Conservation (phyloP, 345 rosid genomes). For the Balakata baccata region DNA sequence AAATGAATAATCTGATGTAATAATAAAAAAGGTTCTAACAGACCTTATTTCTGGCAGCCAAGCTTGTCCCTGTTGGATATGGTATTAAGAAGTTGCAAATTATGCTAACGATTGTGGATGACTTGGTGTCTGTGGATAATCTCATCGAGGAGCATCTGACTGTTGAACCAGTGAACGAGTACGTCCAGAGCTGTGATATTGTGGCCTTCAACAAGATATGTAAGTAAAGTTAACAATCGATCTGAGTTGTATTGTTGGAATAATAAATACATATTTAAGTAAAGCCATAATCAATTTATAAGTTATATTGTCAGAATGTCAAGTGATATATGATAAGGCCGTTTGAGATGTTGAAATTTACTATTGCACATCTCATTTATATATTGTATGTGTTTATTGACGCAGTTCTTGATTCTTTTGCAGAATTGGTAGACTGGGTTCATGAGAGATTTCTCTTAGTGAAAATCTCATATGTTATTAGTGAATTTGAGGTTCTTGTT, state of each 20-base stretch:
- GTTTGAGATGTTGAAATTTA: too few species aligned
- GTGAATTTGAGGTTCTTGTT: too few species aligned
- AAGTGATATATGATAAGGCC: too few species aligned
- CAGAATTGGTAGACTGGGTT: too few species aligned
- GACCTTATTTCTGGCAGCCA: slow-evolving; percentile 35
- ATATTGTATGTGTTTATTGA: too few species aligned
- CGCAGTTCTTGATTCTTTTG: too few species aligned
- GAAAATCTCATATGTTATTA: too few species aligned
- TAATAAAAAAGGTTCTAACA: not conserved
- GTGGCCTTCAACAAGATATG: slow-evolving; percentile 91
- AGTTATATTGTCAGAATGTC: too few species aligned
- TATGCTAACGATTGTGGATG: slow-evolving; percentile 79
- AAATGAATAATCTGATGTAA: not conserved
- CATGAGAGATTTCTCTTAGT: too few species aligned
- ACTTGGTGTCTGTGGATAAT: slow-evolving; percentile 67
- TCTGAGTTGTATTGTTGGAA: not conserved
- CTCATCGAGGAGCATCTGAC: slow-evolving; percentile 66
- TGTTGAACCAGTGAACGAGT: slow-evolving; percentile 64
- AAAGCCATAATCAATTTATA: too few species aligned
- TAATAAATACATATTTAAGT: not conserved
- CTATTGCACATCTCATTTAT: too few species aligned
- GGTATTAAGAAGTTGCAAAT: slow-evolving; percentile 88
- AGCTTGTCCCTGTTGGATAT: slow-evolving; percentile 73
- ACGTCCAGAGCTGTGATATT: slow-evolving; percentile 81
- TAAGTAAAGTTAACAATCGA: slow-evolving; percentile 8